Evolutionary conservation across 768 basidiomycete genomes (phyloP).

Genomic region (Termitomyces sp.): DNA sequence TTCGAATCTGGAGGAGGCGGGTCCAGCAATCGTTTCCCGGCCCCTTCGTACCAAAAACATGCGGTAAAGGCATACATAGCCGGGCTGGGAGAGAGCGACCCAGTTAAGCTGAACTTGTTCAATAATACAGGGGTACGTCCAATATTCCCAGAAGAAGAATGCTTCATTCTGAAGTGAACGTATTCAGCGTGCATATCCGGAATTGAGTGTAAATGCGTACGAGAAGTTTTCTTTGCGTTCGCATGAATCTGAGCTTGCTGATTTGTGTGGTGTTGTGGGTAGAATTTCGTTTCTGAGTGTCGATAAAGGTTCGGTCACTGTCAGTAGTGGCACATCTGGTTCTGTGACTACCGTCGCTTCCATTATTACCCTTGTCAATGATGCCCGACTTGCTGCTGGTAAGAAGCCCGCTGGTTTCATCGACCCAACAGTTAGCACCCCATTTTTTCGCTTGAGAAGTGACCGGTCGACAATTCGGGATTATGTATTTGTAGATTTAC

Average conservation of each 20-base stretch:
- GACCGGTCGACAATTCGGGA: background rate
- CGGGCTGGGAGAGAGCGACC: slow-evolving; percentile 26
- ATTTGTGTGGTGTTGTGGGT: background rate
- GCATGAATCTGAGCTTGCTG: background rate
- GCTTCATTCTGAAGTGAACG: background rate
- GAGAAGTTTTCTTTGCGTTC: slow-evolving; percentile 17
- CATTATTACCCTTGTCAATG: slow-evolving; percentile 33
- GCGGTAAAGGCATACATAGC: slow-evolving; percentile 25
- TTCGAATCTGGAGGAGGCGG: slow-evolving; percentile 30
- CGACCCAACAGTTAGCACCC: slow-evolving; percentile 31
- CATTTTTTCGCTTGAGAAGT: background rate
- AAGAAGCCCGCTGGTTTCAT: slow-evolving; percentile 37
- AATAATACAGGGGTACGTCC: slow-evolving; percentile 26
- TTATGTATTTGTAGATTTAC: slow-evolving; percentile 16
- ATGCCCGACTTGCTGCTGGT: slow-evolving; percentile 27
- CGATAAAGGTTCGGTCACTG: slow-evolving; percentile 20
- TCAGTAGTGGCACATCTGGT: slow-evolving; percentile 26
- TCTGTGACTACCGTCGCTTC: slow-evolving; percentile 27
- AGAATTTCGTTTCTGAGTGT: slow-evolving; percentile 13
- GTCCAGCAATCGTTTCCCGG: slow-evolving; percentile 32
- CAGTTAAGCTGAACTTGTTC: slow-evolving; percentile 13
- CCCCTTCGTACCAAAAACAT: slow-evolving; percentile 32
- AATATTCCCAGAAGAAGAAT: background rate
- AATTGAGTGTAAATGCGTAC: slow-evolving; percentile 31
- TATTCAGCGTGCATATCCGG: slow-evolving; percentile 25